Evolutionary conservation across 345 rosid species (phyloP).

Genomic region (Gossypium bickii): DNA sequence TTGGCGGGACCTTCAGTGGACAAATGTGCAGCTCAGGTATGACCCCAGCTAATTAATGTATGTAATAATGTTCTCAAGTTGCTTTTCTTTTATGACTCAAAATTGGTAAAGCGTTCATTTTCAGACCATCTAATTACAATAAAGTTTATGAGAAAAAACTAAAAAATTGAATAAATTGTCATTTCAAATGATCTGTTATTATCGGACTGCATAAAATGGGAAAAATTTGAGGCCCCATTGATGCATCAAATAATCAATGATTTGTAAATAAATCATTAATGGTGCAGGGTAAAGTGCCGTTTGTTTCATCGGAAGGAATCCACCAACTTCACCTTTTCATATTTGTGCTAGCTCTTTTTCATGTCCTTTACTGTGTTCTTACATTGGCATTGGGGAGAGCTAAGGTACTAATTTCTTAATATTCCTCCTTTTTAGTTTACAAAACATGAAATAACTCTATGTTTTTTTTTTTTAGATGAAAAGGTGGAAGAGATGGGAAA

Average conservation of each 20-base stretch:
- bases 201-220: neutral
- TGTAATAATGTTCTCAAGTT: no score
- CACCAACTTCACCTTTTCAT: conserved; percentile 93
- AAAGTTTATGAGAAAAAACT: no score
- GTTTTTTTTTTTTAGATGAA: conserved; percentile 48
- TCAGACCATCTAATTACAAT: no score
- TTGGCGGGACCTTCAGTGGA: conserved; percentile 40
- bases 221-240: neutral
- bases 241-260: neutral
- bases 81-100: neutral
- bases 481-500: conserved; percentile 86
- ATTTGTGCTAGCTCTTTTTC: conserved; percentile 75
- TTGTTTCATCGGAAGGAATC: conserved; percentile 77
- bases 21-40: conserved; percentile 49
- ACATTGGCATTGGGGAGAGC: conserved; percentile 68
- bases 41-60: neutral
- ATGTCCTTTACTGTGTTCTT: conserved; percentile 67
- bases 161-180: neutral
- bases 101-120: neutral
- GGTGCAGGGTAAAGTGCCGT: conserved; percentile 70
- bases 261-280: neutral
- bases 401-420: conserved; percentile 45
- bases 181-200: neutral
- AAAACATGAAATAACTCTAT: no score
- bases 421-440: no score